These are phyloP conservation scores for Auricularia auricula-judae DNA, from an alignment of 768 basidiomycete genomes.

Conservation along the genomic window DNA sequence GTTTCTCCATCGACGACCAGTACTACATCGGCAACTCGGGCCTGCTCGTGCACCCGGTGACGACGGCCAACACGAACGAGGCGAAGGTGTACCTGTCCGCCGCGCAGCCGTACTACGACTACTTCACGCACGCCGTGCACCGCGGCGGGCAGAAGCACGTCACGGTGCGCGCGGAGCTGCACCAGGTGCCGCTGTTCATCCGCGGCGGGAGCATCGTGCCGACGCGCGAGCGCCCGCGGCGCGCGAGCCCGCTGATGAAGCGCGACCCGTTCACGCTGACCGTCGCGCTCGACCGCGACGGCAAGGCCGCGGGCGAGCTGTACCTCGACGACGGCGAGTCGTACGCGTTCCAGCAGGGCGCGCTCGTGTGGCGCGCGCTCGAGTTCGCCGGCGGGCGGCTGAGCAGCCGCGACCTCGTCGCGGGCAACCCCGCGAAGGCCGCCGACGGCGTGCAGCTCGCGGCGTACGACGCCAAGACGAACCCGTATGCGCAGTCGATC, in stretches of 20 bases:
- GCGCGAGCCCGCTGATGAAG: slow-evolving; percentile 81
- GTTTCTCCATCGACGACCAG: slow-evolving; percentile 89
- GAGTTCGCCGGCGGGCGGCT: slow-evolving; percentile 26
- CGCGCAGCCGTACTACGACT: slow-evolving; percentile 84
- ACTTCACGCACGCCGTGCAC: slow-evolving; percentile 63
- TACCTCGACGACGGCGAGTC: slow-evolving; percentile 93
- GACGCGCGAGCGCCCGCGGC: slow-evolving; percentile 76
- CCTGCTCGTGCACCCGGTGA: slow-evolving; percentile 85
- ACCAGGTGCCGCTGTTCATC: slow-evolving; percentile 74
- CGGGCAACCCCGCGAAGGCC: slow-evolving; percentile 30
- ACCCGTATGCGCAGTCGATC: slow-evolving; percentile 60
- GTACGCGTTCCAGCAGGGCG: slow-evolving; percentile 62
- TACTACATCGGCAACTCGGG: slow-evolving; percentile 86
- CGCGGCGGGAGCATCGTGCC: slow-evolving; percentile 87
- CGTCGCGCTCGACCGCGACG: slow-evolving; percentile 56
- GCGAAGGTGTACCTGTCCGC: slow-evolving; percentile 77
- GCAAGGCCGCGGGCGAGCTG: slow-evolving; percentile 65
- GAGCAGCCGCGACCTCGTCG: slow-evolving; percentile 43
- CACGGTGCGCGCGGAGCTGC: slow-evolving; percentile 68
- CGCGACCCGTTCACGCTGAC: slow-evolving; percentile 87
- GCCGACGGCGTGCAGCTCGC: slow-evolving; percentile 41
- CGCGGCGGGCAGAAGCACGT: slow-evolving; percentile 59
- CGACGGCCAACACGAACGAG: slow-evolving; percentile 55
- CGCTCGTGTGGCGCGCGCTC: slow-evolving; percentile 78
- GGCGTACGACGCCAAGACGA: slow-evolving; percentile 37